phyloP scores from a whole-genome alignment of 2,329 filamentous ascomycete genomes.

The Hypocrella siamensis region DNA sequence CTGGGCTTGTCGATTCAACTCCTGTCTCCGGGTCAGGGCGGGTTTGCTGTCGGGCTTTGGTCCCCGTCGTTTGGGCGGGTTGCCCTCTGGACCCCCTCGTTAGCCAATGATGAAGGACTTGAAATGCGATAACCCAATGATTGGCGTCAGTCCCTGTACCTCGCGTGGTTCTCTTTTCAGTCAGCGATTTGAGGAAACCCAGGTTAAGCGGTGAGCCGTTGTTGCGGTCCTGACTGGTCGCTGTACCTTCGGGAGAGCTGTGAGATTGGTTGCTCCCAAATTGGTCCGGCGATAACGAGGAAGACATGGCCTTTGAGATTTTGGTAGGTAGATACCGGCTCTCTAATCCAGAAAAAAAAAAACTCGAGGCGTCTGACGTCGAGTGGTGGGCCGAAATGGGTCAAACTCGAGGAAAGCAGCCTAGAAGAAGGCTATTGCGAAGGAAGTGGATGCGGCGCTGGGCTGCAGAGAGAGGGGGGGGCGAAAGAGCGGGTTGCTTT shows the following conservation, averaged over 20 bases:
- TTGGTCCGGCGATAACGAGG: conserved; percentile 29
- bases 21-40: conserved; percentile 78
- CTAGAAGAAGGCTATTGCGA: too few relatives aligned
- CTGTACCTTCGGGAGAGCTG: conserved; percentile 10
- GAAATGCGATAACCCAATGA: too few relatives aligned
- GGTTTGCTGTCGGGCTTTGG: conserved; percentile 96
- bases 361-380: too few relatives aligned
- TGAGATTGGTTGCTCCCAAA: conserved; percentile 12
- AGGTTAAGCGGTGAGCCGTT: conserved; percentile 33
- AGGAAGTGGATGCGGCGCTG: too few relatives aligned
- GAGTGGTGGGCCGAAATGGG: too few relatives aligned
- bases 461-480: too few relatives aligned
- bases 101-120: too few relatives aligned
- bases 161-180: conserved; percentile 63
- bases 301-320: conserved; percentile 12
- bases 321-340: too few relatives aligned
- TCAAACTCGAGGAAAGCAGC: too few relatives aligned
- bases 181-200: conserved; percentile 49
- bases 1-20: conserved; percentile 90
- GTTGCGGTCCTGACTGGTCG: conserved; percentile 19
- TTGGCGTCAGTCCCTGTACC: conserved; percentile 31
- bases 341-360: too few relatives aligned
- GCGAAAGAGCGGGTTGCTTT: too few relatives aligned
- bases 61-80: conserved; percentile 74
- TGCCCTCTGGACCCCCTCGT: too few relatives aligned